A percentile compares a stretch with the other conserved stretches of the same genome.
Evolutionary conservation across 768 basidiomycete genomes (phyloP).

Genomic region (Mycena galericulata): DNA sequence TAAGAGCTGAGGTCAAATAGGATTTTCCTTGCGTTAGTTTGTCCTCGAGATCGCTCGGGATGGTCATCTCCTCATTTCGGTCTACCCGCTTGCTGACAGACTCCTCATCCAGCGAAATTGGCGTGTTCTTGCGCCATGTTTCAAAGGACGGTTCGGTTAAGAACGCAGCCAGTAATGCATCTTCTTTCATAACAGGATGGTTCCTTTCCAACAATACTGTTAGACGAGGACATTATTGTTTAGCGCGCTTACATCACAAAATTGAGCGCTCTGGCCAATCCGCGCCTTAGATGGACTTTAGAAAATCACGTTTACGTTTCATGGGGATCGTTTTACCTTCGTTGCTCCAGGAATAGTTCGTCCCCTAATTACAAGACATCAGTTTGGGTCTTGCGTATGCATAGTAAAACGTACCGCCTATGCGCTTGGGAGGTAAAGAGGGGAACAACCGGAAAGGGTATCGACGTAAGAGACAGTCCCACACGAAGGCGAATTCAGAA

Average conservation of each 20-base stretch:
- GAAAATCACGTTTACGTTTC: constrained; percentile 6
- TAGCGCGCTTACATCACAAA: constrained; percentile 72
- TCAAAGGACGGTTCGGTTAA: constrained; percentile 88
- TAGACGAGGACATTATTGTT: background rate
- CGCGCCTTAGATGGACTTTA: constrained; percentile 64
- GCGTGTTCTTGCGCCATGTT: constrained; percentile 84
- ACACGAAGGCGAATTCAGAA: constrained; percentile 92
- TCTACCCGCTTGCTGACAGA: constrained; percentile 83
- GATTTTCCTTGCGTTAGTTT: constrained; percentile 74
- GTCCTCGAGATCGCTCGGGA: constrained; percentile 92
- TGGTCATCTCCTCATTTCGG: constrained; percentile 88
- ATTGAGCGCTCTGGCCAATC: constrained; percentile 82
- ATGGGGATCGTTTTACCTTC: constrained; percentile 61
- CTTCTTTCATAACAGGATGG: constrained; percentile 92
- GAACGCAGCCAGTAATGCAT: constrained; percentile 85
- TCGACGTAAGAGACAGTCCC: constrained; percentile 86
- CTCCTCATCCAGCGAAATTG: constrained; percentile 89
- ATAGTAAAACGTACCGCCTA: constrained; percentile 76
- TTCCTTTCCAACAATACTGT: constrained; percentile 63
- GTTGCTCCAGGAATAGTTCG: constrained; percentile 90
- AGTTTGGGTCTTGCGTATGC: background rate
- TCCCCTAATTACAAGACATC: constrained; percentile 66
- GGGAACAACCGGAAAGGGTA: constrained; percentile 96
- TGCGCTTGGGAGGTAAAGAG: constrained; percentile 89
- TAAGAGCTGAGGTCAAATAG: background rate